Conservation (phyloP, 2,329 filamentous ascomycete genomes). For the Helotiales sp. region DNA sequence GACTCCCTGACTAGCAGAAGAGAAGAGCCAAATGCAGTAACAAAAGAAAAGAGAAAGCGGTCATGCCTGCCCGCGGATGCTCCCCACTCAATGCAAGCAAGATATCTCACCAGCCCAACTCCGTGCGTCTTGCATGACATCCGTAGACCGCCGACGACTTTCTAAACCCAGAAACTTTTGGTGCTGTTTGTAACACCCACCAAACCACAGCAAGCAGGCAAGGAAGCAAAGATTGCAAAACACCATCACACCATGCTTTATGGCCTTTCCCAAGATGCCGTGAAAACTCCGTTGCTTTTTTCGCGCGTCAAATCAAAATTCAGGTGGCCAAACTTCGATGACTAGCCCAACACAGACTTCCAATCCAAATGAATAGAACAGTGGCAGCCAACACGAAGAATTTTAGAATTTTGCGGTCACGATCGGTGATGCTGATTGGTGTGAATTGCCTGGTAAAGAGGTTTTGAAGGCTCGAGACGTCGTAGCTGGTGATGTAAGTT, state of each 20-base stretch:
- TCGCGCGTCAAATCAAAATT: background rate
- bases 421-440: background rate
- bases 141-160: conserved; percentile 29
- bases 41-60: background rate
- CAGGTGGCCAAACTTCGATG: background rate
- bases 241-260: conserved; percentile 7
- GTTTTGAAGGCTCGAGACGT: conserved; percentile 47
- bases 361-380: conserved; percentile 29
- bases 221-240: background rate
- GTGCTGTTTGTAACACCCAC: background rate
- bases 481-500: conserved; percentile 60
- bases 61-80: background rate
- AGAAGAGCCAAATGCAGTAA: background rate
- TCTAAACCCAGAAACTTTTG: conserved; percentile 9
- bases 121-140: conserved; percentile 11
- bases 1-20: background rate
- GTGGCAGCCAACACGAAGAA: conserved; percentile 13
- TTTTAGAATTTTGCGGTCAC: background rate
- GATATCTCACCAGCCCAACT: background rate
- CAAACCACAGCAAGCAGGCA: background rate
- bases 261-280: background rate
- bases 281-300: background rate
- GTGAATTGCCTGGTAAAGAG: conserved; percentile 39
- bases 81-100: background rate
- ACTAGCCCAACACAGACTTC: conserved; percentile 15